phyloP scores from a whole-genome alignment of 2,329 filamentous ascomycete genomes.

The Akanthomyces muscarius region DNA sequence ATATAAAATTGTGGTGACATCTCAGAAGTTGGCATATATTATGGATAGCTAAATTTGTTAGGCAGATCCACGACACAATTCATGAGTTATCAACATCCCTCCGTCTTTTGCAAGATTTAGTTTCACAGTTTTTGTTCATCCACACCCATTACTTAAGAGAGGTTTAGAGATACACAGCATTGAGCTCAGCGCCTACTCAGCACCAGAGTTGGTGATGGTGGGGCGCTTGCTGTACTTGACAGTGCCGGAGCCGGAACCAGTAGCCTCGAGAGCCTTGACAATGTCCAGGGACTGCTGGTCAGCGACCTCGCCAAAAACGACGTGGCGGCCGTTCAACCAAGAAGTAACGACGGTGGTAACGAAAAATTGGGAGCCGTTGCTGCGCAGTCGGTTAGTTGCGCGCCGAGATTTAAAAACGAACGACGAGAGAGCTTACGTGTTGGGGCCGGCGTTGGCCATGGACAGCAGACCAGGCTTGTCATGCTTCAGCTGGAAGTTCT shows the following conservation, averaged over 20 bases:
- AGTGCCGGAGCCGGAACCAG: slow-evolving; percentile 51
- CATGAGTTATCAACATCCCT: not conserved
- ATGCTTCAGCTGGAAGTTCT: slow-evolving; percentile 84
- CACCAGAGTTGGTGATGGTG: slow-evolving; percentile 53
- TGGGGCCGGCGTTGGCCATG: slow-evolving; percentile 93
- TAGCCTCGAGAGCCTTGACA: slow-evolving; percentile 60
- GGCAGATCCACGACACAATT: slow-evolving; percentile 2
- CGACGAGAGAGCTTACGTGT: slow-evolving; percentile 62
- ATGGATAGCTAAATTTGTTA: slow-evolving; percentile 7
- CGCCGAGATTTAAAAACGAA: not conserved
- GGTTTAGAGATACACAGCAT: slow-evolving; percentile 23
- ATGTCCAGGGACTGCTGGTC: slow-evolving; percentile 45
- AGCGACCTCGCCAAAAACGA: slow-evolving; percentile 76
- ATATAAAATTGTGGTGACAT: not conserved
- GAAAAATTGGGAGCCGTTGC: slow-evolving; percentile 98
- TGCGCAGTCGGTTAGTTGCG: slow-evolving; percentile 45
- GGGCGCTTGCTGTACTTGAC: slow-evolving; percentile 55
- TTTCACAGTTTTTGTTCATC: slow-evolving; percentile 5
- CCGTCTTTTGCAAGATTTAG: not conserved
- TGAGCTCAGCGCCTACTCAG: slow-evolving; percentile 35
- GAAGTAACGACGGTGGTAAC: slow-evolving; percentile 87
- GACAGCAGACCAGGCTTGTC: slow-evolving; percentile 72
- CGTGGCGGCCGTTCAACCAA: slow-evolving; percentile 80
- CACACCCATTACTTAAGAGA: slow-evolving; percentile 8
- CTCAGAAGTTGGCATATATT: slow-evolving; percentile 4